Conservation (phyloP, 352 stramenopile species). For the Elongisporangium anandrum region DNA sequence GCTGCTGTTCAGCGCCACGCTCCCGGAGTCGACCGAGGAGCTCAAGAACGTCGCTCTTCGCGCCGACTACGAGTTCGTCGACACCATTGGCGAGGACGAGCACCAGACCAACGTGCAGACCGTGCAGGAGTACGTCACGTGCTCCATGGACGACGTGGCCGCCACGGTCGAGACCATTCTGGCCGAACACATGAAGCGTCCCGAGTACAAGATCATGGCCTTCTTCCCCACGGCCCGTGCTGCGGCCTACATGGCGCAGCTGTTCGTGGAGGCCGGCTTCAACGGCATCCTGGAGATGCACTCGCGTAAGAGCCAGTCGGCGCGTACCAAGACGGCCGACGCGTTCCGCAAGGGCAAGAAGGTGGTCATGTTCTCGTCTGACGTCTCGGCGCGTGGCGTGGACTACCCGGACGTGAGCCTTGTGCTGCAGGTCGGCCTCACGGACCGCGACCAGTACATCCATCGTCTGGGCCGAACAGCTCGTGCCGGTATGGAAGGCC, state of each 20-base stretch:
- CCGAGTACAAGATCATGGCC: constrained; percentile 93
- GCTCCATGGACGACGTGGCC: constrained; percentile 64
- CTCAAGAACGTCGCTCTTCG: constrained; percentile 88
- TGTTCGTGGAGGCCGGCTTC: constrained; percentile 79
- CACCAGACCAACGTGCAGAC: constrained; percentile 89
- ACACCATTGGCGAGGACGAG: constrained; percentile 91
- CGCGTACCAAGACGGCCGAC: constrained; percentile 84
- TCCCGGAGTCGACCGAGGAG: constrained; percentile 80
- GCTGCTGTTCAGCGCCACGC: constrained; percentile 95
- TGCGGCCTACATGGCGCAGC: constrained; percentile 85
- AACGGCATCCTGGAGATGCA: constrained; percentile 93
- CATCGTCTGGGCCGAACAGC: constrained; percentile 94
- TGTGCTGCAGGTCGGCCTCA: constrained; percentile 83
- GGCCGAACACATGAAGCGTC: constrained; percentile 60
- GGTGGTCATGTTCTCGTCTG: constrained; percentile 92
- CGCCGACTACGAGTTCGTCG: constrained; percentile 87
- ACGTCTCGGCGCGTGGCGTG: constrained; percentile 93
- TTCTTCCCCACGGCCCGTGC: constrained; percentile 92
- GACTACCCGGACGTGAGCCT: constrained; percentile 94
- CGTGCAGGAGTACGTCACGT: constrained; percentile 82
- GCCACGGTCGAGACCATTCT: constrained; percentile 65
- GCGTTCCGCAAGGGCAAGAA: constrained; percentile 86
- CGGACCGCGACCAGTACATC: constrained; percentile 92
- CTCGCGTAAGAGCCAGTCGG: constrained; percentile 91
- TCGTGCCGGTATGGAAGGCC: constrained; percentile 82